These are phyloP conservation scores for Scenedesmus sp. DNA, from an alignment of 163 green algal species.

Conservation along the genomic window DNA sequence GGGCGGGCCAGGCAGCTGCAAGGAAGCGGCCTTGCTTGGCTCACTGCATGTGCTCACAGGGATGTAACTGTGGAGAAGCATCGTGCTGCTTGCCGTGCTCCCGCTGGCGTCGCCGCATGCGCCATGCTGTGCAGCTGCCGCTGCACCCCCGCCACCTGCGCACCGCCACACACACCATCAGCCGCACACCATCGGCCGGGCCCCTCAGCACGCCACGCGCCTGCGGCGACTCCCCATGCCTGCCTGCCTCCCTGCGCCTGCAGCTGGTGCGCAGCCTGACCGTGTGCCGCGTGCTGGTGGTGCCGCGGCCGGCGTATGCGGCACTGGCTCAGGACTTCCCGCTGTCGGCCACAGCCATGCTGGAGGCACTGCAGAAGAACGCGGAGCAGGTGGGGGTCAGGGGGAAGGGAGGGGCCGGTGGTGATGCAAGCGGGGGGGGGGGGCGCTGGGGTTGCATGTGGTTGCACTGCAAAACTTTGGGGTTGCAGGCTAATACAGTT, in stretches of 20 bases:
- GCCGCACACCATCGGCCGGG: neutral
- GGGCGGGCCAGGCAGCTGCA: too few species aligned
- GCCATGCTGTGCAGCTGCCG: too few species aligned
- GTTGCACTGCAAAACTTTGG: neutral
- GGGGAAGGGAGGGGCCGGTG: neutral
- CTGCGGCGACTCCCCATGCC: neutral
- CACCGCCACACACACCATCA: neutral
- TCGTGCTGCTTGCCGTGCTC: too few species aligned
- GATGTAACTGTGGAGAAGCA: too few species aligned
- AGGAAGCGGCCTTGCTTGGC: too few species aligned
- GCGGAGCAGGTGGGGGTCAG: neutral
- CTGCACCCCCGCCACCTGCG: too few species aligned
- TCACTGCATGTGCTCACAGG: too few species aligned
- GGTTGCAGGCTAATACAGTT: too few species aligned
- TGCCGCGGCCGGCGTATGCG: neutral
- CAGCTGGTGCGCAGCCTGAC: slow-evolving; percentile 18
- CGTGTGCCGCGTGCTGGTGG: slow-evolving; percentile 21
- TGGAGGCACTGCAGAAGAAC: slow-evolving; percentile 40
- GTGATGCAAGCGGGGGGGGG: too few species aligned
- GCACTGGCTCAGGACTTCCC: slow-evolving; percentile 31
- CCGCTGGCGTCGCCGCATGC: too few species aligned
- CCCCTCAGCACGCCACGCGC: neutral
- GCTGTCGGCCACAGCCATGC: neutral
- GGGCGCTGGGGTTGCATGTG: neutral
- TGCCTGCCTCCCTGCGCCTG: neutral